phyloP scores from a whole-genome alignment of 352 stramenopile genomes.

The Phytophthora vignae region DNA sequence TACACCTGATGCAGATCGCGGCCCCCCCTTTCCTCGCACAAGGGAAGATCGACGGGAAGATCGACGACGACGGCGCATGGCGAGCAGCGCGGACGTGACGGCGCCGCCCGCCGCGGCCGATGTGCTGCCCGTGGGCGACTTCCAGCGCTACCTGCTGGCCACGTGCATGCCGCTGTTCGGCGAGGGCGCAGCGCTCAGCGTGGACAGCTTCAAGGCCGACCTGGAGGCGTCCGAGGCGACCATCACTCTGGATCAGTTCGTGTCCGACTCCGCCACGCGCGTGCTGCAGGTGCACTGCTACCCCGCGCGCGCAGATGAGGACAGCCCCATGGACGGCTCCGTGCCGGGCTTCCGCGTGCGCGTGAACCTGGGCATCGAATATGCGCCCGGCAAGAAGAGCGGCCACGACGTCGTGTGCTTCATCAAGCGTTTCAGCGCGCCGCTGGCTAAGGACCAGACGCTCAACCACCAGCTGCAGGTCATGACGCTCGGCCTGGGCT shows the following conservation, averaged over 20 bases:
- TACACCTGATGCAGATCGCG: background rate
- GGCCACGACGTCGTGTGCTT: conserved; percentile 87
- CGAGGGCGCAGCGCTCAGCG: background rate
- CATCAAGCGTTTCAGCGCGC: conserved; percentile 83
- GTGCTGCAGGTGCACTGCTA: conserved; percentile 85
- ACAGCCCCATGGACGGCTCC: conserved; percentile 35
- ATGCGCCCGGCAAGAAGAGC: conserved; percentile 64
- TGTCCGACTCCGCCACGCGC: conserved; percentile 60
- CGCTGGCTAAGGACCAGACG: conserved; percentile 70
- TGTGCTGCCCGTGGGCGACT: background rate
- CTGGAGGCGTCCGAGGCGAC: conserved; percentile 43
- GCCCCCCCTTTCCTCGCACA: background rate
- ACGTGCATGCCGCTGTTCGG: background rate
- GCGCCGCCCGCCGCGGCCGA: conserved; percentile 37
- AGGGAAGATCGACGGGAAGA: conserved; percentile 24
- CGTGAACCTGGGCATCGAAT: conserved; percentile 85
- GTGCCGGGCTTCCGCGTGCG: conserved; percentile 47
- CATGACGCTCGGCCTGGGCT: conserved; percentile 85
- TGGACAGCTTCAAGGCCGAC: conserved; percentile 39
- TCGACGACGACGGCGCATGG: conserved; percentile 26
- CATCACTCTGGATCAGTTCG: conserved; percentile 77
- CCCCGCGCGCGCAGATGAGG: conserved; percentile 34
- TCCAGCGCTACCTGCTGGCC: background rate
- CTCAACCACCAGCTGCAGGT: conserved; percentile 88
- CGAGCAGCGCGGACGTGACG: conserved; percentile 40